phyloP scores from a whole-genome alignment of 1,139 yeast genomes.

The Hansenula sp. region DNA sequence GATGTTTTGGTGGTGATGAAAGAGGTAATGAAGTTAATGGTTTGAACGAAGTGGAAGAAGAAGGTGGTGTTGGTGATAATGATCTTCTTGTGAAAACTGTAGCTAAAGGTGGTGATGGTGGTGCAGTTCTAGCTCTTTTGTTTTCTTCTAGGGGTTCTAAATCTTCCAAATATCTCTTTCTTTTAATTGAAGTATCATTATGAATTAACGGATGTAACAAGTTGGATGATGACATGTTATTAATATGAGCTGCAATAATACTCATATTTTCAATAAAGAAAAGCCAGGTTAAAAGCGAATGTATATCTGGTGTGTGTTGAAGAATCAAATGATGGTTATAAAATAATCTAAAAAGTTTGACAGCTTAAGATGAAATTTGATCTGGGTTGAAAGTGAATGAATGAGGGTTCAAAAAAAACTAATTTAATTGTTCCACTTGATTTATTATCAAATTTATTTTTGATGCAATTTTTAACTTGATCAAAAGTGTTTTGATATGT shows the following conservation, averaged over 20 bases:
- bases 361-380: too few relatives aligned
- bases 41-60: slow-evolving; percentile 6
- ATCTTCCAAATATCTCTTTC: slow-evolving; percentile 22
- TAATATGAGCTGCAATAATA: slow-evolving; percentile 7
- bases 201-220: slow-evolving; percentile 13
- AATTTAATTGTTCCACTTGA: too few relatives aligned
- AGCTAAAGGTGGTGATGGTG: slow-evolving; percentile 38
- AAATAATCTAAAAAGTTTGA: too few relatives aligned
- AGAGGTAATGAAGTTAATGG: slow-evolving; percentile 4
- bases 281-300: not conserved
- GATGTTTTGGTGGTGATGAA: slow-evolving; percentile 5
- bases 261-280: slow-evolving; percentile 8
- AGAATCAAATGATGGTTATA: too few relatives aligned
- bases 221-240: slow-evolving; percentile 12
- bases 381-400: too few relatives aligned
- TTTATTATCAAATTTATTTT: not conserved
- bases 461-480: not conserved
- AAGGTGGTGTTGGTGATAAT: slow-evolving; percentile 15
- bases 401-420: too few relatives aligned
- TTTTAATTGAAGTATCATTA: slow-evolving; percentile 9
- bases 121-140: slow-evolving; percentile 48
- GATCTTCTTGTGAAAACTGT: slow-evolving; percentile 14
- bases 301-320: not conserved
- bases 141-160: slow-evolving; percentile 19
- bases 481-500: not conserved